A percentile compares a stretch with the other conserved stretches of the same genome.
These are phyloP conservation scores for Clarireedia hainanense DNA, from an alignment of 2,329 filamentous ascomycete species.

Conservation along the genomic window DNA sequence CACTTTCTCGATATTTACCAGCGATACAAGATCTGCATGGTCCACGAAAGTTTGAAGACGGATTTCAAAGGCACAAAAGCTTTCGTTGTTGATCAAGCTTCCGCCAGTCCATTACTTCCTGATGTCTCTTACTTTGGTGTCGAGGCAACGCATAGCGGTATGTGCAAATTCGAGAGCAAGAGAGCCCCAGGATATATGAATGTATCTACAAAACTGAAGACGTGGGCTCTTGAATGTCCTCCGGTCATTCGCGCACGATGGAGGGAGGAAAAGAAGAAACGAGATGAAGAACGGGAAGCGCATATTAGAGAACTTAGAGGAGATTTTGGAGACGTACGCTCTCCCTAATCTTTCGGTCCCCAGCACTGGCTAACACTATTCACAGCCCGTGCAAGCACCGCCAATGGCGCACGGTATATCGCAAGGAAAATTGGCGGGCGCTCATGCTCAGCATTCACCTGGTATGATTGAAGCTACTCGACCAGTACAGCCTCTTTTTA, in stretches of 20 bases:
- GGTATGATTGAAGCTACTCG: constrained; percentile 13
- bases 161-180: constrained; percentile 63
- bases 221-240: constrained; percentile 21
- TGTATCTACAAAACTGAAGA: constrained; percentile 26
- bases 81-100: constrained; percentile 61
- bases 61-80: constrained; percentile 55
- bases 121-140: constrained; percentile 69
- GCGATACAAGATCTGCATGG: constrained; percentile 67
- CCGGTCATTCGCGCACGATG: constrained; percentile 19
- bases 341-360: not conserved
- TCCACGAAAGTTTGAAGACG: constrained; percentile 66
- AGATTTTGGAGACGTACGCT: constrained; percentile 10
- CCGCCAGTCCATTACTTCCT: constrained; percentile 60
- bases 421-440: not conserved
- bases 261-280: constrained; percentile 20
- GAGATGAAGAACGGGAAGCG: constrained; percentile 18
- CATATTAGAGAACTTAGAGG: constrained; percentile 22
- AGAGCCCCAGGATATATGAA: constrained; percentile 53
- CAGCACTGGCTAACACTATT: not conserved
- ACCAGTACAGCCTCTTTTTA: constrained; percentile 12
- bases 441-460: constrained; percentile 5
- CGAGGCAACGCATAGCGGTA: constrained; percentile 61
- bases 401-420: constrained; percentile 21
- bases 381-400: constrained; percentile 8
- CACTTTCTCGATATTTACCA: constrained; percentile 65